Evolutionary conservation across 2,329 filamentous ascomycete species (phyloP).

Genomic region (Huntiella moniliformis): DNA sequence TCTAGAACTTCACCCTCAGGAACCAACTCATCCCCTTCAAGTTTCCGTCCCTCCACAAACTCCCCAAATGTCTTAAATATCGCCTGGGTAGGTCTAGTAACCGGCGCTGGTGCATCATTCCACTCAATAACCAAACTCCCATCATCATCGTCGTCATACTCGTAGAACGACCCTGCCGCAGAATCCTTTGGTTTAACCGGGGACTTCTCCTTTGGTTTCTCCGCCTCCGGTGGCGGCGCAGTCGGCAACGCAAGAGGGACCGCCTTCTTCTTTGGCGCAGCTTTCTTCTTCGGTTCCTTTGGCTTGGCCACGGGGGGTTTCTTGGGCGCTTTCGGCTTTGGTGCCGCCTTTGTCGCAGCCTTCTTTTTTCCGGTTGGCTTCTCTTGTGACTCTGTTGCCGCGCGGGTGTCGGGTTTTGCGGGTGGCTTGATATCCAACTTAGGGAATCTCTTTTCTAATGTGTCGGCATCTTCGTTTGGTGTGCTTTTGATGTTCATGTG

Average conservation of each 20-base stretch:
- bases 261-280: constrained; percentile 20
- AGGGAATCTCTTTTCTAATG: constrained; percentile 45
- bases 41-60: constrained; percentile 25
- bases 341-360: constrained; percentile 6
- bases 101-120: constrained; percentile 26
- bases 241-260: constrained; percentile 19
- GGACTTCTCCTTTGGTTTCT: constrained; percentile 11
- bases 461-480: constrained; percentile 44
- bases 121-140: constrained; percentile 42
- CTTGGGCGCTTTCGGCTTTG: constrained; percentile 5
- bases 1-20: constrained; percentile 11
- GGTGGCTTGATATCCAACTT: constrained; percentile 32
- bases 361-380: constrained; percentile 1
- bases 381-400: constrained; percentile 2
- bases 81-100: background rate
- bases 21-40: constrained; percentile 16
- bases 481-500: constrained; percentile 68
- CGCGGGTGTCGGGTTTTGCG: constrained; percentile 8
- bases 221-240: constrained; percentile 15
- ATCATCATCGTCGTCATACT: constrained; percentile 35
- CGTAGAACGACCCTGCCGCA: constrained; percentile 22
- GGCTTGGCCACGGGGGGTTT: constrained; percentile 17
- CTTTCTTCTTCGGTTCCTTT: constrained; percentile 18
- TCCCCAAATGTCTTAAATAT: constrained; percentile 31
- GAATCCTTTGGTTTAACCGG: constrained; percentile 18